Percentiles rank a stretch among this genome's conserved stretches.
These are phyloP conservation scores for Kodamaea kakaduensis DNA, from an alignment of 805 yeast species.

Conservation along the genomic window DNA sequence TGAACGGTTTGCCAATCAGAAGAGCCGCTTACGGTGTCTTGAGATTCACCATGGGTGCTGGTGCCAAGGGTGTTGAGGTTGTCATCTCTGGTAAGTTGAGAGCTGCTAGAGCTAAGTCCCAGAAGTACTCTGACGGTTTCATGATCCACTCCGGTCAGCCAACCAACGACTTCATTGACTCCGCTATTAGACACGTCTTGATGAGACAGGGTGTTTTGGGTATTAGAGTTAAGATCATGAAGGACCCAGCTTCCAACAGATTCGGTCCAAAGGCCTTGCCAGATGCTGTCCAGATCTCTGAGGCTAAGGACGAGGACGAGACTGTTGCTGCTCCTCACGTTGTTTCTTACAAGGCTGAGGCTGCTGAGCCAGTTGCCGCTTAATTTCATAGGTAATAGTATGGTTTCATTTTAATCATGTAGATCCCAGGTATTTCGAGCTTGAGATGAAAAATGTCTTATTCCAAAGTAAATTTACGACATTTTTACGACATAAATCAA, in stretches of 20 bases:
- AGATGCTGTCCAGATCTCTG: constrained; percentile 87
- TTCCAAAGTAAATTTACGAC: too few species aligned
- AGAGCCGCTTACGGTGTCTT: constrained; percentile 99
- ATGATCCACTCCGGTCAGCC: constrained; percentile 99
- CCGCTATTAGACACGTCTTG: constrained; percentile 98
- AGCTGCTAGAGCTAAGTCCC: constrained; percentile 99
- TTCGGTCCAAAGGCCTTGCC: constrained; percentile 90
- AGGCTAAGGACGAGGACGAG: constrained; percentile 91
- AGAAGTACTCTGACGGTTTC: constrained; percentile 99
- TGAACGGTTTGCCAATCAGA: constrained; percentile 98
- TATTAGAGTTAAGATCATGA: constrained; percentile 99
- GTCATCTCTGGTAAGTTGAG: constrained; percentile 99
- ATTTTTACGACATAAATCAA: too few species aligned
- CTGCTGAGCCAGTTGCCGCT: constrained; percentile 26
- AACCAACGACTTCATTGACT: constrained; percentile 96
- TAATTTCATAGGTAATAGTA: constrained; percentile 12
- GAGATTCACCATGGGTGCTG: constrained; percentile 99
- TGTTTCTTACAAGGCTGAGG: constrained; percentile 56
- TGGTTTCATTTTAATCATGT: constrained; percentile 3
- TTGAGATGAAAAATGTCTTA: constrained; percentile 22
- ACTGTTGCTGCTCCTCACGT: constrained; percentile 75
- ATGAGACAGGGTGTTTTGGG: constrained; percentile 99
- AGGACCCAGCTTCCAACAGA: constrained; percentile 89
- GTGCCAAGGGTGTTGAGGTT: constrained; percentile 99
- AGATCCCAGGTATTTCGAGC: too few species aligned